phyloP scores from a whole-genome alignment of 1,139 yeast genomes.

The Geotrichum armillariae region DNA sequence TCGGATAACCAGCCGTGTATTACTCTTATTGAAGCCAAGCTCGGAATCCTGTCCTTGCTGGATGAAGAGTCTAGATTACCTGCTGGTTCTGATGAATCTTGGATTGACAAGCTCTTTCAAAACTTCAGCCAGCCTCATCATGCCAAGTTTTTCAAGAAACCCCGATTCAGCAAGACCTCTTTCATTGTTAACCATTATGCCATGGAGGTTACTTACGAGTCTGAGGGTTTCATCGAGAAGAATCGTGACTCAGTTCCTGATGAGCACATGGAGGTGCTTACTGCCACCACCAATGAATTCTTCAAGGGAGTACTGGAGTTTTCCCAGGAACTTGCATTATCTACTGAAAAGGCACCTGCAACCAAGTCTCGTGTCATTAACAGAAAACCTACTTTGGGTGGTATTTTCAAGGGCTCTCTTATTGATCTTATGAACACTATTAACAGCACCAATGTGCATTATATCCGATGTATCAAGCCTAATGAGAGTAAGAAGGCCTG shows the following conservation, averaged over 20 bases:
- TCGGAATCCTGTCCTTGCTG: conserved; percentile 83
- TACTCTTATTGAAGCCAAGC: conserved; percentile 81
- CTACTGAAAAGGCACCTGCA: conserved; percentile 48
- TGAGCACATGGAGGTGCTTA: conserved; percentile 85
- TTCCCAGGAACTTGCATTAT: conserved; percentile 61
- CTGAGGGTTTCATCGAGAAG: conserved; percentile 94
- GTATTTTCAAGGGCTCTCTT: conserved; percentile 88
- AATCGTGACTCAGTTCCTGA: conserved; percentile 97
- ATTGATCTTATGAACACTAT: conserved; percentile 92
- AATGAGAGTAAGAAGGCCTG: conserved; percentile 93
- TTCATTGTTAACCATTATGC: conserved; percentile 94
- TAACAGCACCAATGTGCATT: conserved; percentile 91
- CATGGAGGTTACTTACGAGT: conserved; percentile 86
- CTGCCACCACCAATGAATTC: conserved; percentile 63
- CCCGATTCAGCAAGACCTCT: conserved; percentile 90
- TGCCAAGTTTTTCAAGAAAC: conserved; percentile 80
- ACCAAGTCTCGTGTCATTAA: conserved; percentile 44
- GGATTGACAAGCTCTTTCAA: conserved; percentile 89
- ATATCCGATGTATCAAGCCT: conserved; percentile 96
- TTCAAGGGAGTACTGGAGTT: conserved; percentile 62
- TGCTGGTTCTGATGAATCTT: conserved; percentile 88
- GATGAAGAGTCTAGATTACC: conserved; percentile 97
- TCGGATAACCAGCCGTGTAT: conserved; percentile 98
- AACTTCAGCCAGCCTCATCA: conserved; percentile 80
- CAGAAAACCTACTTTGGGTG: conserved; percentile 91